Evolutionary conservation across 164 flowering plant genomes (phyloP), one percentile per base, ranked within the genome.

Genomic region (Piper longum): DNA sequence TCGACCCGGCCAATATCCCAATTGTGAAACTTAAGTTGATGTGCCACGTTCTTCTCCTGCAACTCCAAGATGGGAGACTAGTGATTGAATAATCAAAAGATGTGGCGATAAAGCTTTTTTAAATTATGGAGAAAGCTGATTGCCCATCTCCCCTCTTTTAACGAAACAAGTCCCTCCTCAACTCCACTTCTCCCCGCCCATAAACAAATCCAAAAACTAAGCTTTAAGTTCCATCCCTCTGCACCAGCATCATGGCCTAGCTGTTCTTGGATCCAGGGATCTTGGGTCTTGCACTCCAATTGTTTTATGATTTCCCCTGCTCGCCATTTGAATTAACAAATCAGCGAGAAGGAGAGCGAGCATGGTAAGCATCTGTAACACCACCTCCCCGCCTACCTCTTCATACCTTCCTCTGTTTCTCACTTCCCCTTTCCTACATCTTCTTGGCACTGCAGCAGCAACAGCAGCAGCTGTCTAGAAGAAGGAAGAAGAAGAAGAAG

Each of bases 241-340:
- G 79, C 78, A 70, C 73, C 74, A 74, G 62, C 81, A 84, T 78
- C 81, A 84, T 85, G 92, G 70, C 67, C 66, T 68, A 75, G 72
- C 70, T 66, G 78, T 64, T 68, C 74, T 74, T 77, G 80, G 89
- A 85, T 90, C 97, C 77, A 82, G 88, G 84, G 80, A 83, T 78
- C 74, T 79, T 78, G 74, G 88, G 74, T 80, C 78, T 83, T 73
- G 73, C 76, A 73, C 78, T 76, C 56, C 39, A 19, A 19, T 56
- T 43, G 12, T 43, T 39, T 52, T 62, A 60, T 60, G 12, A 19
- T 18, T 39, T 42, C 16, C 16, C 14, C 52, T 9, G 52, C 14
- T 48, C 12, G 52, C 52, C 8, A 1, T 48, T 5, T 48, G 52
- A 48, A 48, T 48, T 48, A 48, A 9, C 52, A 48, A 48, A 48